Base-by-base conservation (phyloP, 441 rosid genomes). In the Bruguiera hainesii region DNA sequence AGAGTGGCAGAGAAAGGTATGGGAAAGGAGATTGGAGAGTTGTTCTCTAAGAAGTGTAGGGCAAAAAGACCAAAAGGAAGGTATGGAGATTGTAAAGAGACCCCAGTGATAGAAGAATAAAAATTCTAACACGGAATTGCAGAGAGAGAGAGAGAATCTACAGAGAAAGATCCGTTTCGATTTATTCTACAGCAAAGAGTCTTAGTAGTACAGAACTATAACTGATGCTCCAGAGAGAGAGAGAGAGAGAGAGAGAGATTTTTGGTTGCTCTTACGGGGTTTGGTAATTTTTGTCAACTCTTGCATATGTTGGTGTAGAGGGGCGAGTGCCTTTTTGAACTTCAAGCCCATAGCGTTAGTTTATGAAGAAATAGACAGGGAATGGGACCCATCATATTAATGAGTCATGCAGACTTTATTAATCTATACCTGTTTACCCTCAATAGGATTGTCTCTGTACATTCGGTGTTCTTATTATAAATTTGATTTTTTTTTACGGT, bases 101-200 rank as follows among this genome's bases (percentile, higher is more conserved):
- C 30, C 55, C 46, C 20, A 56, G 56, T 0, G 18, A 16, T 8
- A 4, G 26, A 9, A 50, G 15, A 20, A 31, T 57, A 57, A 50
- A 72, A 74, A 69, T 74, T 76, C 70, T 16, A 64, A 56, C 8
- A 49, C 69, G 63, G 77, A 71, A 67, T 55, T 70, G 52, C 63
- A 56, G 56, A 67, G 72, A 31, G 5, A 56, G 56, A 67, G 72
- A 31, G 5, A 73, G 75, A 77, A 79, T 81, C 80, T 66, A 68
- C 21, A 23, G 61, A 64, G 72, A 75, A 58, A 75, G 74, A 75
- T 65, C 52, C 68, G 62, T 60, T 56, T 65, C 75, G 61, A 30
- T 63, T 67, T 42, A 66, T 55, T 72, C 65, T 39, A 51, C 30
- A 68, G 28, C 70, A 66, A 61, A 69, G 76, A 63, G 69, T 31